A percentile compares a stretch with the other conserved stretches of the same genome.
Conservation (phyloP, 495 filamentous ascomycete species). For the Talaromyces liani region DNA sequence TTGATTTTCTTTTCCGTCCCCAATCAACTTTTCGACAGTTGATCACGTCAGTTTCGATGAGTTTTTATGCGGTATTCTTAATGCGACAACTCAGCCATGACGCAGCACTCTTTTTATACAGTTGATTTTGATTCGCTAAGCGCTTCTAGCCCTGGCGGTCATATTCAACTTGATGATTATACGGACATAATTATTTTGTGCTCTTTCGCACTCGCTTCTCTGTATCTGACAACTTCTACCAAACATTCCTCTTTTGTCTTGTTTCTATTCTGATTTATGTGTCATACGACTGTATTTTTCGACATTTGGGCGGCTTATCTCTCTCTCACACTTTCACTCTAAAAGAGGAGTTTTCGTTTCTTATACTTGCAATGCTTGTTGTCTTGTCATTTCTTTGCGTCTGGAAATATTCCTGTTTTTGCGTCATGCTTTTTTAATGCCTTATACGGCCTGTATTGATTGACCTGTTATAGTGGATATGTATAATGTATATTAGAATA, state of each 20-base stretch:
- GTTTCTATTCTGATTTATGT: background rate
- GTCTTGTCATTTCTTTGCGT: background rate
- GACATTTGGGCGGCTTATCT: constrained; percentile 1
- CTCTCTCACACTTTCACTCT: background rate
- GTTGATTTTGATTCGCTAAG: background rate
- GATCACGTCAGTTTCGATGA: background rate
- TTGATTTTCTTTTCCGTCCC: background rate
- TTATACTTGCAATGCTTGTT: background rate
- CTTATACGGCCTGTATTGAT: background rate
- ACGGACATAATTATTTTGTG: constrained; percentile 7
- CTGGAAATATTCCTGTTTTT: background rate
- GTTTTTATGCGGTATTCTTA: background rate
- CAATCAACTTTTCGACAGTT: background rate
- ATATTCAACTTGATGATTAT: constrained; percentile 7
- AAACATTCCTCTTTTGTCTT: background rate
- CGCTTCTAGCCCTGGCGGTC: background rate
- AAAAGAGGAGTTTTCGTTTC: background rate
- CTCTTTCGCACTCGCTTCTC: background rate
- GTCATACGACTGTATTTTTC: constrained; percentile 1
- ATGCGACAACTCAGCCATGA: background rate
- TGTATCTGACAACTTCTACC: background rate
- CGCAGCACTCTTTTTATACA: constrained; percentile 2
- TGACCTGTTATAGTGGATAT: constrained; percentile 7
- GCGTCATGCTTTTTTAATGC: background rate
- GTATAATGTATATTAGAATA: constrained; percentile 7